These are phyloP conservation scores for Epichloe elymi DNA, from an alignment of 2,329 filamentous ascomycete genomes.

Conservation along the genomic window DNA sequence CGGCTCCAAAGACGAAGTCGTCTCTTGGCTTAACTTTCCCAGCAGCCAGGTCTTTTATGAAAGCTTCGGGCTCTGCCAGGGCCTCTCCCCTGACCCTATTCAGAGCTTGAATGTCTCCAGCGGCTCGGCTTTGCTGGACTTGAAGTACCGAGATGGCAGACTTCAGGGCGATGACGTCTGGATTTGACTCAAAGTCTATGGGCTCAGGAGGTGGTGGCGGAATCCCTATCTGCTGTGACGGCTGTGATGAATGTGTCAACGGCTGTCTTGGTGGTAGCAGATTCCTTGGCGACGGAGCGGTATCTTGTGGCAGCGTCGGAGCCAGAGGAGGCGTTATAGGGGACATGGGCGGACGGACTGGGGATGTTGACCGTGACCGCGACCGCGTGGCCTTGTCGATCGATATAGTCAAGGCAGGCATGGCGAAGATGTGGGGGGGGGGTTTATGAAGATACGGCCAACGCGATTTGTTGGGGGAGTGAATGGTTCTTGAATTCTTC, in stretches of 20 bases:
- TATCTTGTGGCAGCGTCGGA: conserved; percentile 19
- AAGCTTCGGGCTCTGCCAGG: conserved; percentile 55
- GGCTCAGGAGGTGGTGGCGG: conserved; percentile 36
- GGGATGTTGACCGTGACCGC: conserved; percentile 30
- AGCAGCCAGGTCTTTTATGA: conserved; percentile 52
- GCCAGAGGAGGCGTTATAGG: conserved; percentile 40
- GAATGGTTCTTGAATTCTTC: background rate
- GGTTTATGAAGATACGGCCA: background rate
- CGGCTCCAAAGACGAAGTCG: conserved; percentile 9
- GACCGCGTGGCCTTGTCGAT: conserved; percentile 15
- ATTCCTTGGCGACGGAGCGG: conserved; percentile 5
- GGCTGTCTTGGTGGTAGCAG: conserved; percentile 19
- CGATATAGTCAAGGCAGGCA: conserved; percentile 21
- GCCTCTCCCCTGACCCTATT: conserved; percentile 58
- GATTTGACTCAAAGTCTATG: conserved; percentile 52
- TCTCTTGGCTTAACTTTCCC: conserved; percentile 39
- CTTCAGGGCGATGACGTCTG: conserved; percentile 76
- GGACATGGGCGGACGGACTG: conserved; percentile 36
- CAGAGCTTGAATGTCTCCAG: conserved; percentile 60
- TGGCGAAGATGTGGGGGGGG: conserved; percentile 5
- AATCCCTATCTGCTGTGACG: conserved; percentile 24
- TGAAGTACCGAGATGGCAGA: conserved; percentile 79
- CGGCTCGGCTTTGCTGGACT: conserved; percentile 67
- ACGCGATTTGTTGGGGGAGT: background rate
- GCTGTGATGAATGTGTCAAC: conserved; percentile 32